A percentile compares a stretch with the other conserved stretches of the same genome.
phyloP scores from a whole-genome alignment of 1,284 basidiomycete genomes.

The Phenoliferia sp. region DNA sequence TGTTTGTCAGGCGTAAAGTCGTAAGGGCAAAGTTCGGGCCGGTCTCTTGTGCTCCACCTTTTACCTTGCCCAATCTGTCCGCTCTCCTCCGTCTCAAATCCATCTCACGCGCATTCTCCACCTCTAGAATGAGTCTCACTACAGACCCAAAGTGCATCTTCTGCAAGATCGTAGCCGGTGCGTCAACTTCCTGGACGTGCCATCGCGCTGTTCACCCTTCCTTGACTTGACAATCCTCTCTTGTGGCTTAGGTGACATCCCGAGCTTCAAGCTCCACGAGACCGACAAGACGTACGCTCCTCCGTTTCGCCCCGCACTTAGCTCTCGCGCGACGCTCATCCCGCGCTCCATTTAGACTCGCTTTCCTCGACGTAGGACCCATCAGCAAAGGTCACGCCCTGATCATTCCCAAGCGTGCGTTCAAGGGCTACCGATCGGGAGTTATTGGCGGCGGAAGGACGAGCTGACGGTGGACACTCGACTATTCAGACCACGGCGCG shows the following conservation, averaged over 20 bases:
- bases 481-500: constrained; percentile 39
- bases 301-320: constrained; percentile 2
- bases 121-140: constrained; percentile 7
- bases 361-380: constrained; percentile 45
- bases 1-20: too few species aligned
- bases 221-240: too few species aligned
- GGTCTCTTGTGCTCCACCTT: constrained; percentile 2
- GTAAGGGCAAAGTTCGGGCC: constrained; percentile 39
- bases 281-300: constrained; percentile 39
- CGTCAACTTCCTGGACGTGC: constrained; percentile 19
- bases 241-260: constrained; percentile 35
- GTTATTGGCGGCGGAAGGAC: background rate
- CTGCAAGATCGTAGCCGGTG: constrained; percentile 47
- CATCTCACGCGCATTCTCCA: background rate
- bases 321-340: background rate
- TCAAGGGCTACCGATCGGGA: background rate
- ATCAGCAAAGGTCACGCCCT: constrained; percentile 44
- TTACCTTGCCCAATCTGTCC: background rate
- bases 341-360: constrained; percentile 15
- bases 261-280: constrained; percentile 45
- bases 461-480: constrained; percentile 15
- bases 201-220: constrained; percentile 45
- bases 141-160: constrained; percentile 42
- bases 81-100: background rate
- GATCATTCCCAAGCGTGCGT: constrained; percentile 45